Percentiles rank a stretch among this genome's conserved stretches.
Conservation (phyloP, 257 asterid genomes). For the Ilex aquifolium region DNA sequence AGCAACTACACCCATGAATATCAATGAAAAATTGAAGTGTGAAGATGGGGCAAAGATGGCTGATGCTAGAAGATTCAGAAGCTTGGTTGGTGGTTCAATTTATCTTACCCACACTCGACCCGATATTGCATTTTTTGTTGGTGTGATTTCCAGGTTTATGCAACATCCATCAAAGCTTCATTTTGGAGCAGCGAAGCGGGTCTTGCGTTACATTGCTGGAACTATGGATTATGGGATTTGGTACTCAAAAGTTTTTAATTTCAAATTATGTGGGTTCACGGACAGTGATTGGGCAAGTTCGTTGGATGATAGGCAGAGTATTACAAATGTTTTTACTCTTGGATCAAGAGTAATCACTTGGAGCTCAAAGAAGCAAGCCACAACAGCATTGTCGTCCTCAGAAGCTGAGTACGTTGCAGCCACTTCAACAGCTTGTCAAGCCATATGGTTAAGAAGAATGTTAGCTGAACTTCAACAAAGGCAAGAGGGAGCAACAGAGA, state of each 20-base stretch:
- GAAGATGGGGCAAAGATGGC: too few species aligned
- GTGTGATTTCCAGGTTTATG: slow-evolving; percentile 4
- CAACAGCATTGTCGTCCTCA: neutral
- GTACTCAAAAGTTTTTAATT: neutral
- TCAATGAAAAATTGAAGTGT: too few species aligned
- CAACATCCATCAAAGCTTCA: neutral
- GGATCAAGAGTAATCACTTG: neutral
- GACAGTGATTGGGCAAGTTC: neutral
- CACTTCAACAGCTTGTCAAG: neutral
- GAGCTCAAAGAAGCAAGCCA: slow-evolving; percentile 5
- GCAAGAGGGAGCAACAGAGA: neutral
- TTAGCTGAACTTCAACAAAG: too few species aligned
- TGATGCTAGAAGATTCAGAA: too few species aligned
- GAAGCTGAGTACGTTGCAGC: slow-evolving; percentile 5
- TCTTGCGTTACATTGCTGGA: neutral
- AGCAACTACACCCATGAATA: too few species aligned
- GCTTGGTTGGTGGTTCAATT: neutral
- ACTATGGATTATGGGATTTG: slow-evolving; percentile 3
- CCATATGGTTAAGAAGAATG: slow-evolving; percentile 1
- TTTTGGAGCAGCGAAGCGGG: too few species aligned
- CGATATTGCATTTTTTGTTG: slow-evolving; percentile 1
- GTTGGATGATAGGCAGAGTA: too few species aligned
- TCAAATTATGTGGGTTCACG: neutral
- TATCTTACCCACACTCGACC: slow-evolving; percentile 7
- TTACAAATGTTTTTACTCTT: neutral